Evolutionary conservation across 202 grass and related monocot species (phyloP), one percentile per base, ranked within the genome.

Genomic region (Zizania palustris): DNA sequence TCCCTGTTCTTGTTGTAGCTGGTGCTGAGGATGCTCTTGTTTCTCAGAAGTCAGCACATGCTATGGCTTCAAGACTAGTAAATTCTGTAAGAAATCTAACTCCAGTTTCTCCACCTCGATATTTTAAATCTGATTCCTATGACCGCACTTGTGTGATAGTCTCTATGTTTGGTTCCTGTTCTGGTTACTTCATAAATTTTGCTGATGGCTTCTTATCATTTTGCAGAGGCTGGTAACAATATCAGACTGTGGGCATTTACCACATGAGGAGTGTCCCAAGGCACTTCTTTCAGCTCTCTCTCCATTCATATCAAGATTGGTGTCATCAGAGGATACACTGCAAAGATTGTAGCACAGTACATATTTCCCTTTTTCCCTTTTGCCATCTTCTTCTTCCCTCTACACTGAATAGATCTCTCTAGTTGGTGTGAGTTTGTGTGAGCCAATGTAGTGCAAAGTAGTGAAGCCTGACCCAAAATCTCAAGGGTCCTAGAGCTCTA

Each of bases 11-110:
- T 11, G 91, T 98, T 40, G 80, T 98, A 64, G 87, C 80, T 6
- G 95, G 95, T 57, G 88, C 95, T 7, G 95, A 98, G 73, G 91
- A 98, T 88, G 86, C 85, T 80, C 91, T 98, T 60, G 91, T 98
- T 51, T 84, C 91, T 53, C 83, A 83, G 38, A 92, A 92, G 66
- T 98, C 95, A 1, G 83, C 87, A 15, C 95, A 98, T 90, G 45
- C 45, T 19, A 94, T 98, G 95, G 91, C 91, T 59, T 94, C 85
- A 50, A 88, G 90, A 77, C 80, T 94, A 80, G 70, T 77, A 75
- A 98, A 98, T 86, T 98, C 95, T 65, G 91, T 98, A 92, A 71
- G 91, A 81, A 65, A 9, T 82, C 48, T 51, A 13, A 57, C 44
- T n/a, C 44, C 46, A 54, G 38, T 44, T 14, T n/a, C 11, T 64